Evolutionary conservation across 768 basidiomycete species (phyloP).

Genomic region (Collybia nuda): DNA sequence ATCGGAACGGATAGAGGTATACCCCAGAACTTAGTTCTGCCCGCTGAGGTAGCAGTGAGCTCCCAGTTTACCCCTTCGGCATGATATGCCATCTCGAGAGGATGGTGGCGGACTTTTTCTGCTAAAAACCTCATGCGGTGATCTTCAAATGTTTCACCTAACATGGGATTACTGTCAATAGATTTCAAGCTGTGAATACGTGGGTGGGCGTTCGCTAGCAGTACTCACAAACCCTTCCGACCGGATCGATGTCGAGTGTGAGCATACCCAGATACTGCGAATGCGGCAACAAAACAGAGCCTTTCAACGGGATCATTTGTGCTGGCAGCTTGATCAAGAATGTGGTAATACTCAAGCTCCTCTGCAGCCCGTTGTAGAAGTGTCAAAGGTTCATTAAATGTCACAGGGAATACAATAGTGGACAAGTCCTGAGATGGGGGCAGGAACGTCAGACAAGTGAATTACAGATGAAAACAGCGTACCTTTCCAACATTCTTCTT

Average conservation of each 20-base stretch:
- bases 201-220: neutral
- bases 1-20: conserved; percentile 24
- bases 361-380: conserved; percentile 81
- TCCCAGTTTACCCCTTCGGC: conserved; percentile 81
- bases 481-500: conserved; percentile 92
- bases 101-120: conserved; percentile 87
- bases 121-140: conserved; percentile 77
- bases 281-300: conserved; percentile 78
- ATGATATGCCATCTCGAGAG: conserved; percentile 82
- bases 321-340: conserved; percentile 66
- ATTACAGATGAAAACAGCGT: conserved; percentile 5
- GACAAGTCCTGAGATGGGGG: conserved; percentile 62
- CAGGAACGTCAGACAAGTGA: neutral
- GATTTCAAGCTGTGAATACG: conserved; percentile 3
- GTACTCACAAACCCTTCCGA: conserved; percentile 82
- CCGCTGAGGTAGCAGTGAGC: conserved; percentile 71
- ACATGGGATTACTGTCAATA: conserved; percentile 75
- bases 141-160: conserved; percentile 88
- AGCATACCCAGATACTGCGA: conserved; percentile 82
- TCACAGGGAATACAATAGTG: conserved; percentile 81
- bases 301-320: conserved; percentile 61
- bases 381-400: conserved; percentile 87
- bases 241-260: conserved; percentile 79
- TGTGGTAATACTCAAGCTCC: conserved; percentile 74
- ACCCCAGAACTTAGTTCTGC: conserved; percentile 92